Evolutionary conservation across 2,329 filamentous ascomycete genomes (phyloP).

Genomic region (Elsinoe batatas): DNA sequence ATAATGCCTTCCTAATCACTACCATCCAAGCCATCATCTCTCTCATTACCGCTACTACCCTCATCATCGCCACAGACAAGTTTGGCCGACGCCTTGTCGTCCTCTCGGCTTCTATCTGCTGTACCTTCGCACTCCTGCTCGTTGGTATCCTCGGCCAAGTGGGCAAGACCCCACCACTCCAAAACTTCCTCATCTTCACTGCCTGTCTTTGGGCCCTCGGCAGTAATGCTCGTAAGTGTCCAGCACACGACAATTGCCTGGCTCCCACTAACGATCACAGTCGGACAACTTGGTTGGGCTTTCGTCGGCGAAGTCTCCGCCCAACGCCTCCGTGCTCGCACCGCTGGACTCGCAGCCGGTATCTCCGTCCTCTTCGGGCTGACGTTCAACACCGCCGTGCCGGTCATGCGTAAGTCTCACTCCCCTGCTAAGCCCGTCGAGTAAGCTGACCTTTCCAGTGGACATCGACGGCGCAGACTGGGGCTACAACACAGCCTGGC

Average conservation of each 20-base stretch:
- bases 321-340: background rate
- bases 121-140: background rate
- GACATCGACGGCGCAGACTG: background rate
- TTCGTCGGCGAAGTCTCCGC: background rate
- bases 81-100: background rate
- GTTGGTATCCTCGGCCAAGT: background rate
- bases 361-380: background rate
- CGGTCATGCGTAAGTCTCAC: background rate
- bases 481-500: conserved; percentile 48
- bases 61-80: no score
- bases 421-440: background rate
- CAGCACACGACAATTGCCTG: background rate
- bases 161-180: background rate
- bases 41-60: no score
- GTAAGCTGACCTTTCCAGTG: background rate
- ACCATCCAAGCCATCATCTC: no score
- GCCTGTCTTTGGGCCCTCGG: background rate
- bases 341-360: background rate
- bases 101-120: background rate
- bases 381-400: background rate
- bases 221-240: background rate
- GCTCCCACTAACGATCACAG: background rate
- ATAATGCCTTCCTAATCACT: no score
- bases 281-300: background rate
- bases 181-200: background rate